Evolutionary conservation across 1,139 yeast genomes (phyloP), one percentile per base, ranked within the genome.

Genomic region (Debaryomyces sp.): DNA sequence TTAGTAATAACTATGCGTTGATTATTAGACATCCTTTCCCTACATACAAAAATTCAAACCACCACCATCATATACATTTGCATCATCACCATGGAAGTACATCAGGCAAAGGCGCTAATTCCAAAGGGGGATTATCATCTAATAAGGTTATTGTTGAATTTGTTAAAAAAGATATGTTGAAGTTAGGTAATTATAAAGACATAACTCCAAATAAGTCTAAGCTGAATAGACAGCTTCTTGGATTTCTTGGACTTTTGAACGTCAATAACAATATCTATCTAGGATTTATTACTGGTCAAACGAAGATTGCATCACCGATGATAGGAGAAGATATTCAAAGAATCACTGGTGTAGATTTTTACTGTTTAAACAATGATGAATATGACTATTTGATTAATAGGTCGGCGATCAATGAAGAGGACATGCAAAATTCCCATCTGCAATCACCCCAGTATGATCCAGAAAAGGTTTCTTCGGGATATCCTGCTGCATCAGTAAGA

Each of bases 241-340:
- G 89, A 2, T 74, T 86, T 36, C 62, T 86, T 33, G 95, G 95
- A 1, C 63, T 87, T 24, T 67, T 85, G 23, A 70, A 76, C 33
- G 64, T 84, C 21, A 83, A 84, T 54, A 80, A 80, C 5, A 72
- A 75, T 44, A 71, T 82, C 6, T 85, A 76, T 57, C 63, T 85
- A 22, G 85, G 85, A 1, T 78, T 86, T 43, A 77, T 87, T 35
- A 79, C 87, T 3, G 73, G 76, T 18, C 75, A 80, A 13, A 68
- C 69, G 27, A 77, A 77, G 35, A 82, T 83, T 12, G 94, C 89
- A 0, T 77, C 82, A 17, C 85, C 89, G 0, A 68, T 81, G 23
- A 68, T 82, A 0, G 70, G 75, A 5, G 88, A 86, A 49, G 71
- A 70, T 41, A 72, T 87, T 13, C 72, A 72, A 52, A 73, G 69